Evolutionary conservation across 371 early-diverging fungal species (phyloP), one percentile per base, ranked within the genome.

Genomic region (Coemansia sp.): DNA sequence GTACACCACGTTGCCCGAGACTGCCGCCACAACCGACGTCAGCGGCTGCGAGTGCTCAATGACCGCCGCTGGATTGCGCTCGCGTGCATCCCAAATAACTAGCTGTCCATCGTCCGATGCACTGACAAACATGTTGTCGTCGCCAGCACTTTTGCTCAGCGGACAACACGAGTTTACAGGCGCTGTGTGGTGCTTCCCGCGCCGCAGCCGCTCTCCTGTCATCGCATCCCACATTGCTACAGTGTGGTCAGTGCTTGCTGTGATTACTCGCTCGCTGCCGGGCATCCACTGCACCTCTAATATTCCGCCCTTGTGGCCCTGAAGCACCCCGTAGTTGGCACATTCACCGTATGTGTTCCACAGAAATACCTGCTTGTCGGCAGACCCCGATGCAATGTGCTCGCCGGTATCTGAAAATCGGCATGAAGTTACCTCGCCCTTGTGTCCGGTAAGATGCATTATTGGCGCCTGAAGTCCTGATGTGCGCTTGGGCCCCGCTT

Each of bases 311-410:
- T 81, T 84, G 68, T 97, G 97, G 6, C 95, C 95, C 61, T 88
- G 87, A 62, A 96, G 79, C 21, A 91, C 80, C 5, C 90, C 90
- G 77, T 92, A 94, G 80, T 96, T 97, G 59, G 80, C 75, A 71
- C 93, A 89, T 40, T 94, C 95, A 11, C 94, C 93, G 73, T 91
- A 92, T 2, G 93, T 91, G 69, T 92, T 90, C 98, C 97, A 98
- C 47, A 98, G 79, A 59, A 91, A 91, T 26, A 97, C 92, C 21
- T 81, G 84, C 74, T 88, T 81, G 80, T 97, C 97, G 52, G 87
- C 87, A 21, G 90, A 88, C 21, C 88, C 91, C 27, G 94, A 92
- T 0, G 95, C 96, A 55, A 97, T 66, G 59, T 89, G 85, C 61
- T 91, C 83, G 53, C 98, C 98, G 54, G 84, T 82, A 22, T 88